phyloP scores from a whole-genome alignment of 306 rosid genomes.

The Sechiopsis laciniata region DNA sequence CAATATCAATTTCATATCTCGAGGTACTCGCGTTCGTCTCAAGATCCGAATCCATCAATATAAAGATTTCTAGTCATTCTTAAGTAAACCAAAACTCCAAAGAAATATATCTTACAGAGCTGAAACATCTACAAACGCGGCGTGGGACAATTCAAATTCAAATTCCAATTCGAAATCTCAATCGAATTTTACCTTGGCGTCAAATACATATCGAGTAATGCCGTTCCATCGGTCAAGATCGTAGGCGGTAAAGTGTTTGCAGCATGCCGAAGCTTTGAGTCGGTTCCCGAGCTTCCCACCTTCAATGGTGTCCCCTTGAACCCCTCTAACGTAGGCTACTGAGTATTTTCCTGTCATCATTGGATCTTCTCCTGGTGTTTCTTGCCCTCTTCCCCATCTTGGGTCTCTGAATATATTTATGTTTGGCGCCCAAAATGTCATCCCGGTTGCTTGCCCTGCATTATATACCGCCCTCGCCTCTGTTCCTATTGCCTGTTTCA shows the following conservation, averaged over 20 bases:
- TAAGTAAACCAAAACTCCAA: no score
- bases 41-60: no score
- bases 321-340: constrained; percentile 65
- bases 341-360: constrained; percentile 49
- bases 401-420: constrained; percentile 90
- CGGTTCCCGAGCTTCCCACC: constrained; percentile 40
- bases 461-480: constrained; percentile 80
- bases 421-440: constrained; percentile 97
- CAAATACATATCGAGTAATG: constrained; percentile 54
- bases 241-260: constrained; percentile 92
- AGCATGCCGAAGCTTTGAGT: constrained; percentile 87
- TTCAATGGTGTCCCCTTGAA: constrained; percentile 64
- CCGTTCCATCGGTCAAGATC: constrained; percentile 86
- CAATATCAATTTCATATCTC: background rate
- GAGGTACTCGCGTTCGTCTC: no score
- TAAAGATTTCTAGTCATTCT: no score
- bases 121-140: no score
- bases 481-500: constrained; percentile 48
- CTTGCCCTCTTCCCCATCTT: constrained; percentile 97
- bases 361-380: constrained; percentile 95
- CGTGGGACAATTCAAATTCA: background rate
- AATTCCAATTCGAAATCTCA: background rate
- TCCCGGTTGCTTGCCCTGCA: constrained; percentile 65
- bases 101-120: no score
- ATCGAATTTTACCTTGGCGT: constrained; percentile 48